Base-by-base conservation (phyloP, 2,329 filamentous ascomycete species). In the Sarocladium brachiariae region DNA sequence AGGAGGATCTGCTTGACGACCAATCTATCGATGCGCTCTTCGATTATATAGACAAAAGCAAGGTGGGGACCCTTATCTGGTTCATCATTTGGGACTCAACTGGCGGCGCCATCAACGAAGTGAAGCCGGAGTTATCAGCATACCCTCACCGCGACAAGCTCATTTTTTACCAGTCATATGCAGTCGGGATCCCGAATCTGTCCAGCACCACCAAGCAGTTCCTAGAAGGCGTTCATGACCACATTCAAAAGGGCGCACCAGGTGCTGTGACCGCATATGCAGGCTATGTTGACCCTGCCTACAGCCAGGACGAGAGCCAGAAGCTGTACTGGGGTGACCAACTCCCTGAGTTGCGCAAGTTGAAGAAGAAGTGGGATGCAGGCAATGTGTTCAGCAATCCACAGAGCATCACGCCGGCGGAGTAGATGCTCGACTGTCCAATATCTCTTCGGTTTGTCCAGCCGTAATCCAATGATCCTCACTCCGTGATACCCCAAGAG, bases 121-220 rank as follows among this genome's bases (percentile, higher is more conserved):
- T 77, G 1, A 65, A 80, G 0, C 61, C 63, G 53, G 70, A 82
- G 56, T 84, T 81, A 0, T 75, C 81, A 7, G 24, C 43, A 21
- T 86, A 83, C 58, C 73, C 76, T 1, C 82, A 86, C 58, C 76
- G 83, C 43, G 78, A 86, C 67, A 79, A 79, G 55, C 57, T 84
- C 35, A 76, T 84, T 64, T 83, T 81, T 66, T 75, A 81, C 59
- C 79, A 86, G 59, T 77, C 75, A 0, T 85, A 84, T 58, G 78
- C 71, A 8, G 59, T 84, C 39, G 77, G 75, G 16, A 57, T 79
- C 0, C 65, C 70, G 0, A 64, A 64, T 1, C 59, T 83, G 13
- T 69, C 67, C 1, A 54, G 67, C n/a, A 67, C 64, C 11, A 78
- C 75, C 2, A 71, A 67, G 50, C 57, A 64, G 1, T 83, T 84